Percentiles rank a stretch among this genome's conserved stretches.
Conservation (phyloP, 345 rosid species). For the Brassica incana region DNA sequence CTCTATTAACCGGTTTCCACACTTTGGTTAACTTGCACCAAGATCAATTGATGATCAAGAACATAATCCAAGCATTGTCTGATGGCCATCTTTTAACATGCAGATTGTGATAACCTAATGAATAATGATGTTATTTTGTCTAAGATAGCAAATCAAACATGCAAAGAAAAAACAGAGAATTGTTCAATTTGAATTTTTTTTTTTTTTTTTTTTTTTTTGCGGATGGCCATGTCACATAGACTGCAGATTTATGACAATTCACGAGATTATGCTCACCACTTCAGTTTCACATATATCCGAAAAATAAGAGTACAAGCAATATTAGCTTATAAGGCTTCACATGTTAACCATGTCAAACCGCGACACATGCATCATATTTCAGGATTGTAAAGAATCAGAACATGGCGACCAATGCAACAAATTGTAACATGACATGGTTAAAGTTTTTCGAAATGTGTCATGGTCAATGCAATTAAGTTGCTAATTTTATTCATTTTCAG, state of each 20-base stretch:
- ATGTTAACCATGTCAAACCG: neutral
- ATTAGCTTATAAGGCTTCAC: neutral
- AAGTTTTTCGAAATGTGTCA: neutral
- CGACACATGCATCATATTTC: neutral
- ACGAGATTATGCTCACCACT: neutral
- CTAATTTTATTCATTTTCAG: neutral
- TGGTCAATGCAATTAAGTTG: neutral
- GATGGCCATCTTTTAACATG: neutral
- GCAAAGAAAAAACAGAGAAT: neutral
- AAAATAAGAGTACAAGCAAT: neutral
- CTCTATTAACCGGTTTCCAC: neutral
- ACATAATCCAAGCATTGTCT: neutral
- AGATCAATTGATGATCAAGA: neutral
- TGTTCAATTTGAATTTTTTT: neutral
- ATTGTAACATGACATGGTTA: neutral
- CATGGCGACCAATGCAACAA: neutral
- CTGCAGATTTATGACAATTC: neutral
- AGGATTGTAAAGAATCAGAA: neutral
- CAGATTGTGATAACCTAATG: neutral
- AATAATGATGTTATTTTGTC: neutral
- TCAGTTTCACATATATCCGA: neutral
- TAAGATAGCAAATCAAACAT: neutral
- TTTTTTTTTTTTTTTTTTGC: neutral
- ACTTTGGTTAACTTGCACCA: neutral
- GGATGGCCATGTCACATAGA: neutral